phyloP scores from a whole-genome alignment of 1,284 basidiomycete genomes.

The Malassezia vespertilionis region DNA sequence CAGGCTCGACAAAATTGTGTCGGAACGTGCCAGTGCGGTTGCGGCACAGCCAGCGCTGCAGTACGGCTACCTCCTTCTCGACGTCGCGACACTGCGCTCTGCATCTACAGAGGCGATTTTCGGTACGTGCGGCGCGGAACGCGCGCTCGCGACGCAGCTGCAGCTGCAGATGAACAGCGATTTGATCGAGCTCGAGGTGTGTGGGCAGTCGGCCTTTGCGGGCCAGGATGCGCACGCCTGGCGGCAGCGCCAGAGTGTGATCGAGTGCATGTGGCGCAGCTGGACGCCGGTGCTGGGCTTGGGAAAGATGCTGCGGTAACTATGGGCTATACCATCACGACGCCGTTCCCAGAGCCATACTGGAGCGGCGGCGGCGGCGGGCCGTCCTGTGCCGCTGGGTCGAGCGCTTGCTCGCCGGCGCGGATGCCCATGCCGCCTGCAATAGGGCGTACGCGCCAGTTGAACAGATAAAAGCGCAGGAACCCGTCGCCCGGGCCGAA shows the following conservation, averaged over 20 bases:
- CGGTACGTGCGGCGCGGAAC: constrained; percentile 19
- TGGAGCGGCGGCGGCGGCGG: constrained; percentile 10
- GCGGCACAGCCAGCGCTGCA: constrained; percentile 44
- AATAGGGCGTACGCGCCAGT: constrained; percentile 38
- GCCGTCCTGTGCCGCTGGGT: constrained; percentile 30
- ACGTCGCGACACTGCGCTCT: constrained; percentile 58
- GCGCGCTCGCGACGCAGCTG: constrained; percentile 49
- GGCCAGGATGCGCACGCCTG: constrained; percentile 5
- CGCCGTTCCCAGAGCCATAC: constrained; percentile 34
- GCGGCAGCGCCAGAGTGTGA: constrained; percentile 49
- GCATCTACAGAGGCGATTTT: constrained; percentile 50
- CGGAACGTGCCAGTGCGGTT: neutral
- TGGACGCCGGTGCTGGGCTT: constrained; percentile 52
- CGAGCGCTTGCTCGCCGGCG: constrained; percentile 35
- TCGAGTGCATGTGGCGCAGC: constrained; percentile 81
- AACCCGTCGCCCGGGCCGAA: constrained; percentile 83
- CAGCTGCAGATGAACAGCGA: constrained; percentile 72
- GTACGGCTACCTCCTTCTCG: constrained; percentile 63
- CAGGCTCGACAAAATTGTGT: constrained; percentile 44
- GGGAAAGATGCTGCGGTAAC: neutral
- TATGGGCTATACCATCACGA: constrained; percentile 45
- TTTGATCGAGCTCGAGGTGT: constrained; percentile 66
- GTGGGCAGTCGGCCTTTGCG: constrained; percentile 6
- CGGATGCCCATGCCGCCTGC: constrained; percentile 39
- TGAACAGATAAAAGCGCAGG: constrained; percentile 73